These are phyloP conservation scores for Iris pallida DNA, from an alignment of 116 monocot genomes.

Conservation along the genomic window DNA sequence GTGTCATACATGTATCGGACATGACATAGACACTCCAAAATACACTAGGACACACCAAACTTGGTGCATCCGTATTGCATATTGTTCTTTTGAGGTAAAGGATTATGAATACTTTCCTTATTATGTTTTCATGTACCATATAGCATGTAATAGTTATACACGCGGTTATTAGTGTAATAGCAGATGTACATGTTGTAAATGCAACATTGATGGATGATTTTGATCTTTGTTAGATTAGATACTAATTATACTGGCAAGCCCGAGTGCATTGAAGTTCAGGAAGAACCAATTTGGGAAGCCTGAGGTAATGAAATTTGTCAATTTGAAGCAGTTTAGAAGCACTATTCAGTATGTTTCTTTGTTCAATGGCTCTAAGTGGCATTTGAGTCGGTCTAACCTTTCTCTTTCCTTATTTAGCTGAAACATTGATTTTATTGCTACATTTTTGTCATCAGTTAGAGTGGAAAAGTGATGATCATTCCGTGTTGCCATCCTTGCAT, in stretches of 20 bases:
- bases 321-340: neutral
- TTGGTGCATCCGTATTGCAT: no score
- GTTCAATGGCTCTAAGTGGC: neutral
- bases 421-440: neutral
- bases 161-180: no score
- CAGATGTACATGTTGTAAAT: neutral
- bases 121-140: no score
- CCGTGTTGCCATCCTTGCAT: constrained; percentile 42
- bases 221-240: constrained; percentile 64
- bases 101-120: no score
- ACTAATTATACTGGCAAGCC: constrained; percentile 37
- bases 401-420: neutral
- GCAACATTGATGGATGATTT: constrained; percentile 10
- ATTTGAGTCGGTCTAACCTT: neutral
- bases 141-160: no score
- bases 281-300: constrained; percentile 84
- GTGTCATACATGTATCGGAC: neutral
- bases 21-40: neutral
- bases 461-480: constrained; percentile 36
- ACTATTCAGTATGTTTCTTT: neutral
- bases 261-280: constrained; percentile 60
- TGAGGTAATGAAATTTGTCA: constrained; percentile 45
- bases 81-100: no score
- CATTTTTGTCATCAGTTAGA: constrained; percentile 38
- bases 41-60: no score